These are phyloP conservation scores for Tolypocladium inflatum DNA, from an alignment of 2,329 filamentous ascomycete genomes.

Conservation along the genomic window DNA sequence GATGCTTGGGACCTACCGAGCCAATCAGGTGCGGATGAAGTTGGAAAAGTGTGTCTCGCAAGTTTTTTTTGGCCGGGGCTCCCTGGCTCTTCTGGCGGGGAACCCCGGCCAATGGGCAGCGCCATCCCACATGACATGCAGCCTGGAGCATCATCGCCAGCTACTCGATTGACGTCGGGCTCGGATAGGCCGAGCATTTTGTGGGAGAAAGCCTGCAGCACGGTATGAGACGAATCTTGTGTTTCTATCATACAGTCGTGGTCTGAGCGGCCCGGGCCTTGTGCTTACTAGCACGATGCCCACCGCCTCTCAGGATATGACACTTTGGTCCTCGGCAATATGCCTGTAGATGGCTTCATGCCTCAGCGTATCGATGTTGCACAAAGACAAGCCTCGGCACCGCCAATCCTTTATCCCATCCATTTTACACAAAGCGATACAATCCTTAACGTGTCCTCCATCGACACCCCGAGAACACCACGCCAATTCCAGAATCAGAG, in stretches of 20 bases:
- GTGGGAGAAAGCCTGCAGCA: neutral
- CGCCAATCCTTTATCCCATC: neutral
- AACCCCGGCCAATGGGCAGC: conserved; percentile 1
- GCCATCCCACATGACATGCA: neutral
- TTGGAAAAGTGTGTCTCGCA: conserved; percentile 15
- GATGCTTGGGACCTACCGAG: conserved; percentile 13
- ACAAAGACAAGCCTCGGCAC: neutral
- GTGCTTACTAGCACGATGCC: neutral
- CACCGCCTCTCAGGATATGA: neutral
- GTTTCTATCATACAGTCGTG: no score
- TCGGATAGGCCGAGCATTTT: no score
- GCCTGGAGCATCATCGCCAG: neutral
- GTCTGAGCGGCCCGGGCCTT: neutral
- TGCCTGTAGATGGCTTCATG: neutral
- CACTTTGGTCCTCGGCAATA: neutral
- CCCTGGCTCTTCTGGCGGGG: neutral
- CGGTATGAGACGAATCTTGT: no score
- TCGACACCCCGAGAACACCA: no score
- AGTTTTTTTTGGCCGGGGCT: neutral
- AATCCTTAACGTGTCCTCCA: neutral
- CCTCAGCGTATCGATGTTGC: neutral
- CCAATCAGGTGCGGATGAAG: conserved; percentile 26
- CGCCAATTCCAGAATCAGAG: neutral
- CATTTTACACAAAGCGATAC: neutral
- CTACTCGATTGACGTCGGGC: neutral